A percentile compares a stretch with the other conserved stretches of the same genome.
These are phyloP conservation scores for Metroxylon sagu DNA, from an alignment of 176 grass and related monocot species.

Conservation along the genomic window DNA sequence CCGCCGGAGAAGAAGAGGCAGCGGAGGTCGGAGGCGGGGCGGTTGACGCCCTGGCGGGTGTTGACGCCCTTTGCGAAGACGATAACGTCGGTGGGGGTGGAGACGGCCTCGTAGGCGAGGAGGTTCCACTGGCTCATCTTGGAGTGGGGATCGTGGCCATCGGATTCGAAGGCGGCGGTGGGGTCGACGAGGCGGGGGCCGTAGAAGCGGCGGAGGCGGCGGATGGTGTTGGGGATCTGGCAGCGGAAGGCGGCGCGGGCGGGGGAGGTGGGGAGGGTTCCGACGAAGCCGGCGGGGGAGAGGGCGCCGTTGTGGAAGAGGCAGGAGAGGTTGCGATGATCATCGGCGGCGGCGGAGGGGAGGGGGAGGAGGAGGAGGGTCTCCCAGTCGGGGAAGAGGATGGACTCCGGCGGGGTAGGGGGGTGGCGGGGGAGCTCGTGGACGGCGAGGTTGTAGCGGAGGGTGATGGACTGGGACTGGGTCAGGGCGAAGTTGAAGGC, in stretches of 20 bases:
- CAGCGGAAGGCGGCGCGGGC: slow-evolving; percentile 26
- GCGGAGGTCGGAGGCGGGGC: slow-evolving; percentile 14
- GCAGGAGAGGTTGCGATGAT: slow-evolving; percentile 24
- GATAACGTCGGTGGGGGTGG: slow-evolving; percentile 28
- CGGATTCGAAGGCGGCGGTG: not conserved
- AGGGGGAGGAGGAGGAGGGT: slow-evolving; percentile 40
- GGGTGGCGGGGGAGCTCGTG: not conserved
- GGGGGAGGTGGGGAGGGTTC: not conserved
- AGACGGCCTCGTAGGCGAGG: slow-evolving; percentile 48
- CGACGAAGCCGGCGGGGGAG: slow-evolving; percentile 28
- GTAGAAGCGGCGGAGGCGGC: slow-evolving; percentile 23
- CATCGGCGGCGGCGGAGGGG: not conserved
- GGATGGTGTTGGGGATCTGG: slow-evolving; percentile 28
- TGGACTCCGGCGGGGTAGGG: not conserved
- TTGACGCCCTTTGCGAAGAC: slow-evolving; percentile 68
- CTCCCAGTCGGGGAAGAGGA: slow-evolving; percentile 65
- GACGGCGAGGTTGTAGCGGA: not conserved
- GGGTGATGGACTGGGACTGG: too few species aligned
- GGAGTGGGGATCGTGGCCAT: not conserved
- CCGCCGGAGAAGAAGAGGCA: slow-evolving; percentile 31
- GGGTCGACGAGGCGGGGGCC: slow-evolving; percentile 25
- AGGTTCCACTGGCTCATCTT: slow-evolving; percentile 40
- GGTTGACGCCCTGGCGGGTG: slow-evolving; percentile 27
- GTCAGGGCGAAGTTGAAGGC: too few species aligned
- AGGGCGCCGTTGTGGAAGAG: slow-evolving; percentile 22